Evolutionary conservation across 2,329 filamentous ascomycete genomes (phyloP).

Genomic region (Ophiosphaerella herpotricha): DNA sequence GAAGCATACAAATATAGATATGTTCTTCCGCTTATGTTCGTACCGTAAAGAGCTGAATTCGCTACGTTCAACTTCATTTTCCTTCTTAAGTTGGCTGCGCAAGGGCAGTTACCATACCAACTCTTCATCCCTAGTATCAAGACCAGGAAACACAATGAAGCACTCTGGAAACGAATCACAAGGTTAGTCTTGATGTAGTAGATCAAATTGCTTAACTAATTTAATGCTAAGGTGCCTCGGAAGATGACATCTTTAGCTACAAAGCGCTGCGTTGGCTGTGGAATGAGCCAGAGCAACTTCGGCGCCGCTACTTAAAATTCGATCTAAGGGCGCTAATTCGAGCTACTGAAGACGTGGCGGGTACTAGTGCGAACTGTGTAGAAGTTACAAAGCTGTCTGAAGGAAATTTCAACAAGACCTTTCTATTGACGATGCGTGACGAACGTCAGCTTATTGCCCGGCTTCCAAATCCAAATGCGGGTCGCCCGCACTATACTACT

Average conservation of each 20-base stretch:
- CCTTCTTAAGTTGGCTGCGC: too few relatives aligned
- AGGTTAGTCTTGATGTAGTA: too few relatives aligned
- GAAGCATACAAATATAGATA: too few relatives aligned
- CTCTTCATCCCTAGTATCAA: too few relatives aligned
- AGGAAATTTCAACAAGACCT: slow-evolving; percentile 2
- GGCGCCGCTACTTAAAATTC: background rate
- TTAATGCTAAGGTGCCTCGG: background rate
- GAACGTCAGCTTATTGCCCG: background rate
- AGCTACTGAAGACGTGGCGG: background rate
- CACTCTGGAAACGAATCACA: too few relatives aligned
- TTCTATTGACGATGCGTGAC: background rate
- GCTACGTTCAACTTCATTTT: too few relatives aligned
- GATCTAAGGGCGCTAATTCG: background rate
- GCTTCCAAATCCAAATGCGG: background rate
- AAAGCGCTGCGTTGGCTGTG: slow-evolving; percentile 1
- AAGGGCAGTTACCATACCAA: too few relatives aligned
- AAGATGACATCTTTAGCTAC: background rate
- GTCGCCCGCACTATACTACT: background rate
- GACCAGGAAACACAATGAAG: too few relatives aligned
- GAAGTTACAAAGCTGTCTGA: background rate
- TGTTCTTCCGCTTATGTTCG: too few relatives aligned
- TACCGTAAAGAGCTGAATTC: too few relatives aligned
- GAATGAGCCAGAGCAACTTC: background rate
- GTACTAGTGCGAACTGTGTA: background rate
- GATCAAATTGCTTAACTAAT: too few relatives aligned